A percentile compares a stretch with the other conserved stretches of the same genome.
Conservation (phyloP, 2,329 filamentous ascomycete genomes). For the Erysiphe pulchra region DNA sequence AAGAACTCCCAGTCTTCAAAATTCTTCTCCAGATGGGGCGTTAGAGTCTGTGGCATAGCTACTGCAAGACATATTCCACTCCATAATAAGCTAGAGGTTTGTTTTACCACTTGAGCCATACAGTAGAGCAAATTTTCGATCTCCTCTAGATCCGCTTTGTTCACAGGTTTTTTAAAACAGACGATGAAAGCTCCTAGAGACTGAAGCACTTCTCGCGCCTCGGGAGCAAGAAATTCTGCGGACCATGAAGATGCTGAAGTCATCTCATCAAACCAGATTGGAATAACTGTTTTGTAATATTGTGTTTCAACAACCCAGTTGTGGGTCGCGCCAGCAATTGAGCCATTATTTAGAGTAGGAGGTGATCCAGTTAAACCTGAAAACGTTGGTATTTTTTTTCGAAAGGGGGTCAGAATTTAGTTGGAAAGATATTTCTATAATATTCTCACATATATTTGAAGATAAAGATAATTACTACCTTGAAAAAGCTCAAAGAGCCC, state of each 20-base stretch:
- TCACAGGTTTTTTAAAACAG: constrained; percentile 21
- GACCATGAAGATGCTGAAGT: constrained; percentile 21
- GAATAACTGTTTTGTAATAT: constrained; percentile 34
- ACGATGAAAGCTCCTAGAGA: constrained; percentile 35
- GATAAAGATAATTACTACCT: constrained; percentile 16
- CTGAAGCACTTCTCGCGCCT: constrained; percentile 34
- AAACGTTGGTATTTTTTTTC: not conserved
- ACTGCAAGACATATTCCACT: constrained; percentile 36
- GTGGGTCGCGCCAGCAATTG: constrained; percentile 31
- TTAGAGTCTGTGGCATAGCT: constrained; percentile 18
- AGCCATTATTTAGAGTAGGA: constrained; percentile 12
- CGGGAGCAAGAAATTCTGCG: constrained; percentile 28
- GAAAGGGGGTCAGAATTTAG: not conserved
- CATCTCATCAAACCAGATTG: constrained; percentile 42
- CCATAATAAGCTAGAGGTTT: constrained; percentile 34
- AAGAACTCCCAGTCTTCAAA: constrained; percentile 33
- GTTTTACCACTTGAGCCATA: constrained; percentile 27
- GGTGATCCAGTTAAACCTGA: constrained; percentile 1
- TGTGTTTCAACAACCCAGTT: constrained; percentile 25
- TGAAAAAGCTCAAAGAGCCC: constrained; percentile 24
- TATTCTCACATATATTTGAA: not conserved
- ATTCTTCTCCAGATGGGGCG: constrained; percentile 14
- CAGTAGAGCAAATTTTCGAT: constrained; percentile 21
- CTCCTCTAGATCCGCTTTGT: constrained; percentile 5
- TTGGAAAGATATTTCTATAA: not conserved